Base-by-base conservation (phyloP, 2,329 filamentous ascomycete species). In the Kalmusia sp. region DNA sequence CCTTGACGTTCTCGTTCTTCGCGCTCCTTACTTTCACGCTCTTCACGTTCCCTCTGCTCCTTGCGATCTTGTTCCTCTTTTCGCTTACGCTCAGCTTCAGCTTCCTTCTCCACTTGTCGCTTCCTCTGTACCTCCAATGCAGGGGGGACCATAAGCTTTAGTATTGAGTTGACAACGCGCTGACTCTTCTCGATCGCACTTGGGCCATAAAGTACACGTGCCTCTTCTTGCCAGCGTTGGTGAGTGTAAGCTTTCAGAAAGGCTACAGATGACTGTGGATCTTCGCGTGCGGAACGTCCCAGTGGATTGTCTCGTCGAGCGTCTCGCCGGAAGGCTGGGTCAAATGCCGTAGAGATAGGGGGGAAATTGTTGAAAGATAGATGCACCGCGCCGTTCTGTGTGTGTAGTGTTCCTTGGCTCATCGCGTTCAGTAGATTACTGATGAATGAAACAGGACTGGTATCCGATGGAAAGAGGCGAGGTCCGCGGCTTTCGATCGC, bases 191-290 rank as follows among this genome's bases (percentile, higher is more conserved):
- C 92, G 3, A 84, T 70, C 47, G 88, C 84, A 43, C 77, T 81
- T 19, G 80, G 76, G 22, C 90, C 90, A 73, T 95, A 98, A 0
- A 98, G 82, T 72, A 99, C 87, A 58, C 89, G 87, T 7, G 92
- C 88, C 73, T 98, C 96, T 68, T 97, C 92, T 68, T 90, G 86
- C 88, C 96, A 99, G 56, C 95, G 88, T 48, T 84, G 82, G 50
- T 83, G 80, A 1, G 95, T 98, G 7, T 85, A 81, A 31, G 86
- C 84, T 7, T 91, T 82, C 17, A 82, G 78, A 71, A 98, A 98
- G 2, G 86, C 80, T 22, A 93, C 87, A 11, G 91, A 89, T 62
- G 90, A 88, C n/a, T 85, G 80, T 11, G 89, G 89, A 52, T 91
- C 88, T 55, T 76, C 73, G 39, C 65, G 82, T 76, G 59, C 78